Percentiles rank a stretch among this genome's conserved stretches.
These are phyloP conservation scores for Clonostachys rhizophaga DNA, from an alignment of 2,329 filamentous ascomycete species.

Conservation along the genomic window DNA sequence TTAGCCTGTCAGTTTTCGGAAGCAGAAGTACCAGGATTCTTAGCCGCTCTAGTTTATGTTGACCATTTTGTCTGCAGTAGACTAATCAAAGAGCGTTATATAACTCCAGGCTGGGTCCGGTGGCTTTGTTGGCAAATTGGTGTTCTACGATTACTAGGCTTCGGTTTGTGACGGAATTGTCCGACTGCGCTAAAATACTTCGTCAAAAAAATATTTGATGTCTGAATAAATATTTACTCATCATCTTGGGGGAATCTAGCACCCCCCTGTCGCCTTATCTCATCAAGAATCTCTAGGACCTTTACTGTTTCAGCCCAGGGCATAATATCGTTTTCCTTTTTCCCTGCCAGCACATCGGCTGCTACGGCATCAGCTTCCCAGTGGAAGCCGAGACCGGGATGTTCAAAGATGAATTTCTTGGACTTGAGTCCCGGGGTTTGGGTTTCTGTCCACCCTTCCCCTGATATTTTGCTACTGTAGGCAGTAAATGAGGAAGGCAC, in stretches of 20 bases:
- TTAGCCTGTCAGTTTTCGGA: too few relatives aligned
- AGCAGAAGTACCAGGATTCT: too few relatives aligned
- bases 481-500: constrained; percentile 27
- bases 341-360: constrained; percentile 27
- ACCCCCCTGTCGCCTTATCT: constrained; percentile 28
- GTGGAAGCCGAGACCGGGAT: constrained; percentile 28
- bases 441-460: constrained; percentile 1
- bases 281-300: constrained; percentile 40
- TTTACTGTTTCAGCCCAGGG: constrained; percentile 39
- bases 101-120: too few relatives aligned
- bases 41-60: too few relatives aligned
- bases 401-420: constrained; percentile 27
- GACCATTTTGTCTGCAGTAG: too few relatives aligned
- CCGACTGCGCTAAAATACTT: too few relatives aligned
- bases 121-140: too few relatives aligned
- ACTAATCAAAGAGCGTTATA: too few relatives aligned
- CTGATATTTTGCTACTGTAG: too few relatives aligned
- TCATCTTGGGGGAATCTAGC: constrained; percentile 19
- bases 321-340: constrained; percentile 30
- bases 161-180: too few relatives aligned
- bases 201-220: too few relatives aligned
- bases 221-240: constrained; percentile 1
- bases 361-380: constrained; percentile 40
- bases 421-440: background rate
- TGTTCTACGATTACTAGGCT: too few relatives aligned